Conservation (phyloP, 805 yeast species). For the Nakazawaea pomicola region DNA sequence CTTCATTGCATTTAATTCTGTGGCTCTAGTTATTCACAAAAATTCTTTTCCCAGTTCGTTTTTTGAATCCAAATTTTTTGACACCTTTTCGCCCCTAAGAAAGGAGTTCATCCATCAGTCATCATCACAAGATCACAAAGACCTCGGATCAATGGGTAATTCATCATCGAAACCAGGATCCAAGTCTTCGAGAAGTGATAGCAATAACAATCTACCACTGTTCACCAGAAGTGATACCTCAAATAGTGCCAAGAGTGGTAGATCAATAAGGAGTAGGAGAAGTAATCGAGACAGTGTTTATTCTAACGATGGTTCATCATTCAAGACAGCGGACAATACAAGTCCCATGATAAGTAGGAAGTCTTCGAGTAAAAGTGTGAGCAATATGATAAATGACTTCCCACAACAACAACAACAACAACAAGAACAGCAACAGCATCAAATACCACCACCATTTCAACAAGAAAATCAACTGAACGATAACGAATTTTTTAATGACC, state of each 20-base stretch:
- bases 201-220: constrained; percentile 17
- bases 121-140: too few relatives aligned
- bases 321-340: constrained; percentile 1
- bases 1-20: too few relatives aligned
- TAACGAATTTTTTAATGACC: too few relatives aligned
- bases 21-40: too few relatives aligned
- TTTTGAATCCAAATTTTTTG: too few relatives aligned
- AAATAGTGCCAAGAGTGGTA: constrained; percentile 30
- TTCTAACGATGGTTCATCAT: constrained; percentile 9
- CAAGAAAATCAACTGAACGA: not conserved
- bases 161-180: constrained; percentile 11
- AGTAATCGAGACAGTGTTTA: constrained; percentile 10
- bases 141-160: constrained; percentile 9
- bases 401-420: not conserved
- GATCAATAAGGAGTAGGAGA: constrained; percentile 31
- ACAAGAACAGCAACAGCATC: constrained; percentile 3
- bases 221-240: constrained; percentile 39
- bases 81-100: too few relatives aligned
- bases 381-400: constrained; percentile 6
- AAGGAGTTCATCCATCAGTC: too few relatives aligned
- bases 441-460: not conserved
- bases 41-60: too few relatives aligned
- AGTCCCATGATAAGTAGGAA: constrained; percentile 11
- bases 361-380: constrained; percentile 12
- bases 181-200: not conserved